These are phyloP conservation scores for Spathaspora sp. DNA, from an alignment of 1,139 yeast genomes.

Conservation along the genomic window DNA sequence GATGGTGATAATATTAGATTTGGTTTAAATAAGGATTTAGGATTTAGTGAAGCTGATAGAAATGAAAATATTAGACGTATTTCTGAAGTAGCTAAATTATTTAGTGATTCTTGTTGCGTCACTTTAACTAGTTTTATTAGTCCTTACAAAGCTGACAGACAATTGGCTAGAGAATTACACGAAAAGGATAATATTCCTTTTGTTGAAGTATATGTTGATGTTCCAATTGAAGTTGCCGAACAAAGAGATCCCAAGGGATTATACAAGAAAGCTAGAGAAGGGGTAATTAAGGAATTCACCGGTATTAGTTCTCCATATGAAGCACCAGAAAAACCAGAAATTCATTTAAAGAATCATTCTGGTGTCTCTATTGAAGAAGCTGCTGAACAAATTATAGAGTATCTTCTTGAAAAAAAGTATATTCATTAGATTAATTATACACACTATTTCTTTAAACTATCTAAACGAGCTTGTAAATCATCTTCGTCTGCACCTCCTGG, in stretches of 20 bases:
- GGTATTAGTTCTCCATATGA: slow-evolving; percentile 97
- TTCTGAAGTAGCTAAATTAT: slow-evolving; percentile 85
- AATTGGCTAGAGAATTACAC: slow-evolving; percentile 81
- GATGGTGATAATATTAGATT: slow-evolving; percentile 96
- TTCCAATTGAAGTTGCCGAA: slow-evolving; percentile 91
- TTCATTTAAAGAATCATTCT: slow-evolving; percentile 70
- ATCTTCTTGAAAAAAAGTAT: slow-evolving; percentile 58
- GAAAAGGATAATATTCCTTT: slow-evolving; percentile 74
- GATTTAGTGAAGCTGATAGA: slow-evolving; percentile 87
- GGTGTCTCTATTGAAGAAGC: slow-evolving; percentile 75
- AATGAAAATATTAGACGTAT: slow-evolving; percentile 94
- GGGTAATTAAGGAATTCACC: slow-evolving; percentile 89
- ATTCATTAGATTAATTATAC: slow-evolving; percentile 18
- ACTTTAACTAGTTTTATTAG: slow-evolving; percentile 90
- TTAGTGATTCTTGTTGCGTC: slow-evolving; percentile 84
- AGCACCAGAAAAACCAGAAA: slow-evolving; percentile 82
- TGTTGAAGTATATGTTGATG: slow-evolving; percentile 88
- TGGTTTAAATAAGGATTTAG: slow-evolving; percentile 91
- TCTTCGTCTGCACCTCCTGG: slow-evolving; percentile 37
- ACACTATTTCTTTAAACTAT: slow-evolving; percentile 65
- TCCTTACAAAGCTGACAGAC: slow-evolving; percentile 84
- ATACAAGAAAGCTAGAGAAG: slow-evolving; percentile 95
- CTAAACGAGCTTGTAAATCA: slow-evolving; percentile 84
- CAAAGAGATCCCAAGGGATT: slow-evolving; percentile 96
- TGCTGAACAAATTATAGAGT: slow-evolving; percentile 69